Conservation (phyloP, 257 asterid genomes). For the Nicotiana undulata region DNA sequence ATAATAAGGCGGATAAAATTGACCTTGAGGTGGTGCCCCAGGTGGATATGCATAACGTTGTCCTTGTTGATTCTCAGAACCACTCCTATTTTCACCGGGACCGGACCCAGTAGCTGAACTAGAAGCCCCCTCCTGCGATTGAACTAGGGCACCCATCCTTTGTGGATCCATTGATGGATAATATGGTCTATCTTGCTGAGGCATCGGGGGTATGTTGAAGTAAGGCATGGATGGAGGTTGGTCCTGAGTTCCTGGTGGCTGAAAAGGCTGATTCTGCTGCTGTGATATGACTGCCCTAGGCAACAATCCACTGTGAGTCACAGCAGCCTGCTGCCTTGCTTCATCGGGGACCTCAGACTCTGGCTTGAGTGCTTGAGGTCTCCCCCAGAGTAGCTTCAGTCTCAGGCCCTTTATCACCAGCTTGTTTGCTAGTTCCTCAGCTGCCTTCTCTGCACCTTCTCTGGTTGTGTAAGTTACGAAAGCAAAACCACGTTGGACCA, state of each 20-base stretch:
- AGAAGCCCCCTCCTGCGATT: slow-evolving; percentile 61
- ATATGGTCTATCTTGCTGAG: slow-evolving; percentile 69
- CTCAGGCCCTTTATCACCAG: slow-evolving; percentile 84
- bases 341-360: slow-evolving; percentile 72
- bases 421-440: slow-evolving; percentile 87
- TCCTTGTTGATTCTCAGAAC: slow-evolving; percentile 30
- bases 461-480: slow-evolving; percentile 83
- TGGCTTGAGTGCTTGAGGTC: slow-evolving; percentile 64
- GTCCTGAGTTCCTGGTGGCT: slow-evolving; percentile 45
- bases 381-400: slow-evolving; percentile 92
- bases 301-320: slow-evolving; percentile 73
- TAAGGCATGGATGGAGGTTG: slow-evolving; percentile 65
- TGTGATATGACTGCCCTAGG: slow-evolving; percentile 92
- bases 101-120: slow-evolving; percentile 43
- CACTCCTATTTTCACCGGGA: slow-evolving; percentile 32
- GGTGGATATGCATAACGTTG: slow-evolving; percentile 45
- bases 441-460: slow-evolving; percentile 95
- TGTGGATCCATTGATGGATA: slow-evolving; percentile 99
- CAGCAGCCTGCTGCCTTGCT: slow-evolving; percentile 63
- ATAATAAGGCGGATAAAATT: slow-evolving; percentile 58
- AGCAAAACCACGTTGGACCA: slow-evolving; percentile 87
- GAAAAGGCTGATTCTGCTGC: slow-evolving; percentile 73
- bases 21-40: slow-evolving; percentile 60
- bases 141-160: slow-evolving; percentile 78
- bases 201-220: slow-evolving; percentile 77